Conservation (phyloP, 495 filamentous ascomycete genomes). For the Neurospora cerealis region DNA sequence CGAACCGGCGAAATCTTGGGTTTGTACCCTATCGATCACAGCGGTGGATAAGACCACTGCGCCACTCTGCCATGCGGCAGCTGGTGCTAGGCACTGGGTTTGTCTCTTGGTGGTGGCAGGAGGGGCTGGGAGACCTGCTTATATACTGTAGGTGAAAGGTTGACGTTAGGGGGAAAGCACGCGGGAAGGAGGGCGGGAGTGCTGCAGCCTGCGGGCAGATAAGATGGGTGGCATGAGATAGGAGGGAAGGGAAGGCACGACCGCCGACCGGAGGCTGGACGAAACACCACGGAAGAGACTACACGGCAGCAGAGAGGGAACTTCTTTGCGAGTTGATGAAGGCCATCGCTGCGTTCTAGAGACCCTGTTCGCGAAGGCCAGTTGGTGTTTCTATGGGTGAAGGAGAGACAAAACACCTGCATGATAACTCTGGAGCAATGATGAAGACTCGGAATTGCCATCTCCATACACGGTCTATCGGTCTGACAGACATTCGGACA, state of each 20-base stretch:
- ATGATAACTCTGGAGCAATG: neutral
- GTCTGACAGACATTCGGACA: neutral
- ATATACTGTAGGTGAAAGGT: neutral
- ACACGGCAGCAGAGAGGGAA: neutral
- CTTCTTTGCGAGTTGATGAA: neutral
- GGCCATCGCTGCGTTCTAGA: neutral
- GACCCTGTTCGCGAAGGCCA: neutral
- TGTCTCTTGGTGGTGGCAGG: neutral
- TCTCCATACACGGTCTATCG: neutral
- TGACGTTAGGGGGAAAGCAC: neutral
- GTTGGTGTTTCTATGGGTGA: neutral
- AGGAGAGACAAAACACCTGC: neutral
- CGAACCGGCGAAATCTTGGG: neutral
- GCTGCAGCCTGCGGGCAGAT: neutral
- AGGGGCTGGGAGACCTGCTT: neutral
- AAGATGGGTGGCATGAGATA: neutral
- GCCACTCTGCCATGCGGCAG: neutral
- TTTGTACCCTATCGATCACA: neutral
- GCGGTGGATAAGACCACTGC: neutral
- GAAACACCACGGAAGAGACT: neutral
- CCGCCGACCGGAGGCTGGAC: neutral
- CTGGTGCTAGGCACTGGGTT: neutral
- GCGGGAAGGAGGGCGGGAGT: neutral
- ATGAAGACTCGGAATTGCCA: neutral
- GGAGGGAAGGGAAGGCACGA: neutral